Evolutionary conservation across 345 rosid genomes (phyloP).

Genomic region (Dipteronia dyeriana): DNA sequence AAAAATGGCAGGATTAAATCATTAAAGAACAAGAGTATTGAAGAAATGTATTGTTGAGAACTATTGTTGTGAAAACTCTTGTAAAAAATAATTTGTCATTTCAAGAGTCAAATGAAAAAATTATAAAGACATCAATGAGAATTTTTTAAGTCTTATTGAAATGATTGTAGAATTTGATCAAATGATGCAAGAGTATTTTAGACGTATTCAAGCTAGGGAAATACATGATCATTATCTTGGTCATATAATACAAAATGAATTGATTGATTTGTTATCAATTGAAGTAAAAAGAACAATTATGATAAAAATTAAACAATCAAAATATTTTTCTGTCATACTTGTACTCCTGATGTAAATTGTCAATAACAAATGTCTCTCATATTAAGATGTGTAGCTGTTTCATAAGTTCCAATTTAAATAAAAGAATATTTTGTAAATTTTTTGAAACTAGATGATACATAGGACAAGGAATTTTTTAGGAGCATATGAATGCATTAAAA

Average conservation of each 20-base stretch:
- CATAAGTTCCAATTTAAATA: background rate
- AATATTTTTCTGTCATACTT: background rate
- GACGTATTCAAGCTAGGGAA: no score
- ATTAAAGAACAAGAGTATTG: no score
- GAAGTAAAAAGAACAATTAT: background rate
- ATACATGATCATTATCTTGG: background rate
- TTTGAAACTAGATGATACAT: background rate
- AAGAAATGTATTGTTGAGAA: no score
- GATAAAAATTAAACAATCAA: background rate
- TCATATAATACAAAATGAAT: background rate
- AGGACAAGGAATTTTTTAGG: background rate
- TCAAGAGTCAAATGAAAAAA: no score
- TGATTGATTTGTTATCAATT: background rate
- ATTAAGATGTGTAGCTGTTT: background rate
- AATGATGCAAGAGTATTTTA: no score
- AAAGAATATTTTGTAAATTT: background rate
- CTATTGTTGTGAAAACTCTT: no score
- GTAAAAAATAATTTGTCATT: no score
- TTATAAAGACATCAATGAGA: no score
- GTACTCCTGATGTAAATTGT: background rate
- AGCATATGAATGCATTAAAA: background rate
- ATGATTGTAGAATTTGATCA: no score
- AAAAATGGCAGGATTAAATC: no score
- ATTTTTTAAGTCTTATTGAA: no score
- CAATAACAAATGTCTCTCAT: background rate